Evolutionary conservation across 495 filamentous ascomycete species (phyloP), one percentile per base, ranked within the genome.

Genomic region (Hypomontagnella monticulosa): DNA sequence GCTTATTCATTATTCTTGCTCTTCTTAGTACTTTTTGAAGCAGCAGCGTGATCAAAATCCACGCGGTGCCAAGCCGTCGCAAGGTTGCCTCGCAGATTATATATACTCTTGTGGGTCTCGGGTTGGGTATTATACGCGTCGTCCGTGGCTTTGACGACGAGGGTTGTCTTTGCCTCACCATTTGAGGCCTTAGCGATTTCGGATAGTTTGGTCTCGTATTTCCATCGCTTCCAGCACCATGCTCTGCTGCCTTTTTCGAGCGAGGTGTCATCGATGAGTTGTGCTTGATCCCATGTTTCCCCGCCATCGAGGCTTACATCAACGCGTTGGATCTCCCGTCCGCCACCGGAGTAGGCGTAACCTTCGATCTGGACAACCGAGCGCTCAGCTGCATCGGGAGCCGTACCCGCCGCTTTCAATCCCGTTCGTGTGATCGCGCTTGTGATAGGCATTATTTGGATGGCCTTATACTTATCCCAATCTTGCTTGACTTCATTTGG

Each of bases 371-470:
- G 72, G 42, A 83, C 66, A 16, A 78, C 57, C 61, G 69, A 10
- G 40, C 51, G 27, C 9, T 48, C 20, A 10, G 37, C 67, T 61
- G 16, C 43, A 38, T 18, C 14, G 7, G 37, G 14, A 10, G n/a
- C 4, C 15, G 32, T 30, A 20, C 46, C 23, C n/a, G 5, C 27
- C 4, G 60, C 61, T 44, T 55, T 67, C 16, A 71, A 10, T 16
- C 32, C 54, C n/a, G 69, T 70, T 34, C 67, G 69, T 0, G 81
- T 83, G 41, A 83, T 79, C 23, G 81, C 81, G 41, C 77, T 80
- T 16, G 79, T 88, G 58, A 90, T 78, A 10, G 87, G 86, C 79
- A 87, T 84, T 61, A 88, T 84, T 57, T 85, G 83, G 40, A 90
- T 83, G 3, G 85, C 75, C 37, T 76, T 76, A 2, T 82, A 82